These are phyloP conservation scores for Graphium sp. DNA, from an alignment of 2,329 filamentous ascomycete genomes.

Conservation along the genomic window DNA sequence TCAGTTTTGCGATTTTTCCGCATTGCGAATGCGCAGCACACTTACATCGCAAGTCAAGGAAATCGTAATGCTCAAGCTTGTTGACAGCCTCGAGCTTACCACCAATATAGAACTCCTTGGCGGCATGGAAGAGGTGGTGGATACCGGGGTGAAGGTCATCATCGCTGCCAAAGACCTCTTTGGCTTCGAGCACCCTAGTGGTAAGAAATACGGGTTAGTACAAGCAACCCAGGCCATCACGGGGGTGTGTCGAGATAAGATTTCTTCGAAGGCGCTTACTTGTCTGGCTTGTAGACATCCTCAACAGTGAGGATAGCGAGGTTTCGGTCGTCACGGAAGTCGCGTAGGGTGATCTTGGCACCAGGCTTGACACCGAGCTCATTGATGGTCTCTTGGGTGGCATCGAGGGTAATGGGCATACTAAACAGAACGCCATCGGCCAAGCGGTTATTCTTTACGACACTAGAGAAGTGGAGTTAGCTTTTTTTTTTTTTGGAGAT, in stretches of 20 bases:
- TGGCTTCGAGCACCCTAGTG: conserved; percentile 65
- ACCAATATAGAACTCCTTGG: conserved; percentile 81
- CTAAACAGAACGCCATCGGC: conserved; percentile 80
- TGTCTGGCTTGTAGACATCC: conserved; percentile 90
- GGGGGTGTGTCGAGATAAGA: background rate
- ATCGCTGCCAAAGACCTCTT: conserved; percentile 84
- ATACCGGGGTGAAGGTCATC: conserved; percentile 85
- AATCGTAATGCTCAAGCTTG: conserved; percentile 96
- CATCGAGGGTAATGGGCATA: conserved; percentile 92
- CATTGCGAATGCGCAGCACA: conserved; percentile 5
- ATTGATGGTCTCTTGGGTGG: conserved; percentile 59
- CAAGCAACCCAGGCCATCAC: background rate
- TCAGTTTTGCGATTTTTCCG: background rate
- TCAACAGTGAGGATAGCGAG: conserved; percentile 91
- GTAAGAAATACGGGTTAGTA: conserved; percentile 5
- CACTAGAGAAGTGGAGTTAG: conserved; percentile 33
- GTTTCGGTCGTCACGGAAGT: conserved; percentile 92
- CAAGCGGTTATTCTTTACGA: conserved; percentile 77
- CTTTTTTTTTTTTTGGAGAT: background rate
- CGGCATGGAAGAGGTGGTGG: conserved; percentile 69
- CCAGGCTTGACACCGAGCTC: conserved; percentile 62
- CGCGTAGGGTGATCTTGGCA: conserved; percentile 71
- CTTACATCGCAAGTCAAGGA: conserved; percentile 86
- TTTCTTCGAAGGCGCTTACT: conserved; percentile 34
- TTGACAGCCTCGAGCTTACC: conserved; percentile 93